These are phyloP conservation scores for Penicillium dipodomyicola DNA, from an alignment of 495 filamentous ascomycete species.

Conservation along the genomic window DNA sequence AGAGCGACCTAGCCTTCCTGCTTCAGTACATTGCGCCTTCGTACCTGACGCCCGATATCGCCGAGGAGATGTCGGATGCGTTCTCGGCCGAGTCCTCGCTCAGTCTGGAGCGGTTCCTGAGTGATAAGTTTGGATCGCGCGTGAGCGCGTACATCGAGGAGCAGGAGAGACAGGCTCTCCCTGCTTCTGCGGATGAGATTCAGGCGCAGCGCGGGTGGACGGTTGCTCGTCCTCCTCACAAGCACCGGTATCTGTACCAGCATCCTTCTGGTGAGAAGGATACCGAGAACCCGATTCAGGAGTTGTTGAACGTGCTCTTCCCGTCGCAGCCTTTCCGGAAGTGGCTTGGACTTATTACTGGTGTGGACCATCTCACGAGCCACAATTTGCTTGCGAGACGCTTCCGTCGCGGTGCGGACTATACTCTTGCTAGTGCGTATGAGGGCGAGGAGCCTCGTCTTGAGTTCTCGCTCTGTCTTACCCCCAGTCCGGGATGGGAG, in stretches of 20 bases:
- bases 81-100: constrained; percentile 83
- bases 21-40: constrained; percentile 83
- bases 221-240: constrained; percentile 86
- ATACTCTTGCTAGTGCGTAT: constrained; percentile 85
- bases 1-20: constrained; percentile 78
- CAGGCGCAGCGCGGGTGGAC: constrained; percentile 61
- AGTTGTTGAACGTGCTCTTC: constrained; percentile 73
- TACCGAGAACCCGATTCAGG: constrained; percentile 60
- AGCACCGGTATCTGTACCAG: constrained; percentile 87
- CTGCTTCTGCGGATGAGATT: constrained; percentile 51
- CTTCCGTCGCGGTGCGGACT: constrained; percentile 85
- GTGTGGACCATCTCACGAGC: constrained; percentile 58
- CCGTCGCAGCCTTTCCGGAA: constrained; percentile 85
- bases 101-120: constrained; percentile 72
- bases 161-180: constrained; percentile 53
- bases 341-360: constrained; percentile 81
- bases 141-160: constrained; percentile 66
- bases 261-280: constrained; percentile 42
- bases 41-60: constrained; percentile 91
- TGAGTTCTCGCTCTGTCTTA: constrained; percentile 83
- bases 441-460: constrained; percentile 72
- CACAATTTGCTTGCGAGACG: constrained; percentile 71
- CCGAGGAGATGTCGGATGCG: constrained; percentile 72
- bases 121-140: constrained; percentile 66
- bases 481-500: constrained; percentile 80